phyloP scores from a whole-genome alignment of 1,284 basidiomycete genomes.

The Papiliotrema nemorosa region DNA sequence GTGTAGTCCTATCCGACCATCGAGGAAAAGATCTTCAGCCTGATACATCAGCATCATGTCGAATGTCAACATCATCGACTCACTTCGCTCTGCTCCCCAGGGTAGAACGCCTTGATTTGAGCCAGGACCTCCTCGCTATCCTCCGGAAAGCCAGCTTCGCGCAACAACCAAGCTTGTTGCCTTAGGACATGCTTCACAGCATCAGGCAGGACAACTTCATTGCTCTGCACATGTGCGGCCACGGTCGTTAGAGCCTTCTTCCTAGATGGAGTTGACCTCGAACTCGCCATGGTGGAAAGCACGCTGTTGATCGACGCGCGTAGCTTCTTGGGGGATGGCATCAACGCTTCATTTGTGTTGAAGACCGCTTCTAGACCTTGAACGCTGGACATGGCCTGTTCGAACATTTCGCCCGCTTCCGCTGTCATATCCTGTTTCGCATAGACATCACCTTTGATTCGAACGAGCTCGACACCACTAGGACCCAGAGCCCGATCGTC shows the following conservation, averaged over 20 bases:
- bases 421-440: slow-evolving; percentile 54
- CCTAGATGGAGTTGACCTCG: neutral
- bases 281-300: neutral
- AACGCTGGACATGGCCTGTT: slow-evolving; percentile 32
- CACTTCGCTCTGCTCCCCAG: slow-evolving; percentile 14
- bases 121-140: slow-evolving; percentile 59
- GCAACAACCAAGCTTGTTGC: slow-evolving; percentile 72
- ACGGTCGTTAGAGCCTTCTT: slow-evolving; percentile 46
- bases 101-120: slow-evolving; percentile 2
- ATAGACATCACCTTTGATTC: slow-evolving; percentile 56
- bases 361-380: slow-evolving; percentile 36
- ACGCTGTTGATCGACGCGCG: neutral
- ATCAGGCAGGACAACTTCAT: slow-evolving; percentile 64
- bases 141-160: slow-evolving; percentile 56
- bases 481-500: slow-evolving; percentile 27
- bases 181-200: slow-evolving; percentile 65
- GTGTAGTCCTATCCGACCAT: slow-evolving; percentile 69
- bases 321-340: slow-evolving; percentile 18
- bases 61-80: too few relatives aligned
- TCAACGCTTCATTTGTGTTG: slow-evolving; percentile 26
- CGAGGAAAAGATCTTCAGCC: slow-evolving; percentile 68
- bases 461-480: slow-evolving; percentile 62
- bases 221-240: slow-evolving; percentile 50
- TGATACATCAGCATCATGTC: slow-evolving; percentile 36
- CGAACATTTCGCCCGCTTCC: slow-evolving; percentile 52